These are phyloP conservation scores for Leptographium lundbergii DNA, from an alignment of 2,329 filamentous ascomycete genomes.

Conservation along the genomic window DNA sequence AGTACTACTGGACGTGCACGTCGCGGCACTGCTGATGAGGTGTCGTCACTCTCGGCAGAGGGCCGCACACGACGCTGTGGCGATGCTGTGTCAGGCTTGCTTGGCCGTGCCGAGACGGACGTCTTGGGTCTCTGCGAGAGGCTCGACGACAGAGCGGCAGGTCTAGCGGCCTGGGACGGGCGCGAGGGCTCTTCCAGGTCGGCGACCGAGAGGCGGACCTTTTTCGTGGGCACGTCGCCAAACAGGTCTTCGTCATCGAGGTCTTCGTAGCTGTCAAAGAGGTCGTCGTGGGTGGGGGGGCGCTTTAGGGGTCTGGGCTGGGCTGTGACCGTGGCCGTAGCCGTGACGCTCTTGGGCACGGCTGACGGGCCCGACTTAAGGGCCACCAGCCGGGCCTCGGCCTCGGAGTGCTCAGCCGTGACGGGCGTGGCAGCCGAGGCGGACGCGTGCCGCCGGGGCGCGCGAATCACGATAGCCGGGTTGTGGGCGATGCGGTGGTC, in stretches of 20 bases:
- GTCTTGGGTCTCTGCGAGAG: no score
- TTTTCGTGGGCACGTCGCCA: conserved; percentile 7
- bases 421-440: background rate
- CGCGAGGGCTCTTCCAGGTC: conserved; percentile 5
- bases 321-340: background rate
- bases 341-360: background rate
- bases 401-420: conserved; percentile 6
- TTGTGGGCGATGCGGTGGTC: conserved; percentile 31
- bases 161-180: no score
- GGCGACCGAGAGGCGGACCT: conserved; percentile 5
- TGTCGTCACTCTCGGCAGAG: no score
- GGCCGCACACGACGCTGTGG: no score
- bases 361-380: conserved; percentile 12
- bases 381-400: conserved; percentile 24
- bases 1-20: no score
- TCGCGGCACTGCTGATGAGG: no score
- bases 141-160: no score
- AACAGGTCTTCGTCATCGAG: conserved; percentile 7
- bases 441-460: conserved; percentile 8
- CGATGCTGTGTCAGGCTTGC: no score
- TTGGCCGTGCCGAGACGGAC: no score
- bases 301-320: background rate
- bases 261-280: conserved; percentile 4
- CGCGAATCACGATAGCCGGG: conserved; percentile 12
- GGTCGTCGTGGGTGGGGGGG: conserved; percentile 11